phyloP scores from a whole-genome alignment of 768 basidiomycete genomes.

The Pleurotus giganteus region DNA sequence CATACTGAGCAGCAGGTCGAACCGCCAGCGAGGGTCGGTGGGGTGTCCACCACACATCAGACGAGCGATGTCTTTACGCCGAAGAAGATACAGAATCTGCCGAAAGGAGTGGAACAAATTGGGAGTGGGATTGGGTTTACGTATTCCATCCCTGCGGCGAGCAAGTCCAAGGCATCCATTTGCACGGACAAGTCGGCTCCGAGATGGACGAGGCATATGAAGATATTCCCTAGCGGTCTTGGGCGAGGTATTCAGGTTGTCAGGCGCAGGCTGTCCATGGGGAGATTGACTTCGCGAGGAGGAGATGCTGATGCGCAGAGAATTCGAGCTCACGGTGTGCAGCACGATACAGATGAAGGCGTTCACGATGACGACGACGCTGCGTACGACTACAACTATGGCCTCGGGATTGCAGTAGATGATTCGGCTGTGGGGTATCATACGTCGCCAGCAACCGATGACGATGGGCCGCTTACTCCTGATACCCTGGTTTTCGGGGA shows the following conservation, averaged over 20 bases:
- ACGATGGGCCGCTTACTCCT: conserved; percentile 22
- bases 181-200: conserved; percentile 20
- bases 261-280: conserved; percentile 8
- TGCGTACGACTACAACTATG: too few relatives aligned
- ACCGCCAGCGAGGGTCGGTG: conserved; percentile 3
- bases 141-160: conserved; percentile 31
- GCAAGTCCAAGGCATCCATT: conserved; percentile 28
- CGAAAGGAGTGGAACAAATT: conserved; percentile 43
- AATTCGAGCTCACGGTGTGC: not conserved
- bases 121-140: conserved; percentile 55
- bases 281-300: not conserved
- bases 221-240: conserved; percentile 16
- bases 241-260: conserved; percentile 12
- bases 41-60: not conserved
- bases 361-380: too few relatives aligned
- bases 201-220: conserved; percentile 19
- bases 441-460: not conserved
- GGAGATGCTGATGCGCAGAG: not conserved
- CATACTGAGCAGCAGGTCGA: not conserved
- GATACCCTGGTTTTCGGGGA: conserved; percentile 17
- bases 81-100: conserved; percentile 29
- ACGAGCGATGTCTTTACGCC: not conserved
- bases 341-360: not conserved
- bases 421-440: not conserved
- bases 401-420: not conserved